Evolutionary conservation across 208 protist genomes (phyloP), one percentile per base, ranked within the genome.

Genomic region (Acanthamoeba royreba): DNA sequence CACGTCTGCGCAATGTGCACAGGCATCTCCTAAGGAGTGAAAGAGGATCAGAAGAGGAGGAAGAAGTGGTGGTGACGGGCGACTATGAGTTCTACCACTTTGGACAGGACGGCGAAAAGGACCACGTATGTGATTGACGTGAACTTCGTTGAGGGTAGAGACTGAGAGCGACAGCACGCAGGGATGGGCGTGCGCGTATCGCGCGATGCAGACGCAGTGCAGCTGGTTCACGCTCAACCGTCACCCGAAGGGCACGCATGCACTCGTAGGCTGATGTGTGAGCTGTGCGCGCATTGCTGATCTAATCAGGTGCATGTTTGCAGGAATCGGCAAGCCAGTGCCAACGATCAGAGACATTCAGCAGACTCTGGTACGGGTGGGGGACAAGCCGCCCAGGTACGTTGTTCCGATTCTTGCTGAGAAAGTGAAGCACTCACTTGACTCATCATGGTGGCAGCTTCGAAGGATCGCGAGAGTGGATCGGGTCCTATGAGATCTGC

Each of bases 401-500:
- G 13, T 45, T 11, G 7, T 9, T 42, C 74, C 31, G 7, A 13
- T 43, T 25, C 31, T 28, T 85, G 11, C 35, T 33, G 9, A 25
- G 25, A 17, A 46, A 25, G 42, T 77, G 55, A 66, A 28, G 5
- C 55, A 4, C 8, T 22, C 4, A n/a, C 72, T 83, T n/a, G n/a
- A n/a, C n/a, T n/a, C n/a, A n/a, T n/a, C n/a, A n/a, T n/a, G n/a
- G n/a, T n/a, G n/a, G 8, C 77, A 87, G 77, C 47, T 87, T 87
- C 28, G 22, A 55, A 4, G 77, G 77, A 11, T 87, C 77, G 3
- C 43, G 28, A 4, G 77, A 87, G 47, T 87, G 77, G 77, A 87
- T 87, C n/a, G 40, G 77, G 9, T 87, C 77, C 47, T 87, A 35
- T 87, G 77, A 87, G 77, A 87, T 87, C 25, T 87, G 77, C 25